A percentile compares a stretch with the other conserved stretches of the same genome.
These are phyloP conservation scores for Combretum micranthum DNA, from an alignment of 345 rosid genomes.

Conservation along the genomic window DNA sequence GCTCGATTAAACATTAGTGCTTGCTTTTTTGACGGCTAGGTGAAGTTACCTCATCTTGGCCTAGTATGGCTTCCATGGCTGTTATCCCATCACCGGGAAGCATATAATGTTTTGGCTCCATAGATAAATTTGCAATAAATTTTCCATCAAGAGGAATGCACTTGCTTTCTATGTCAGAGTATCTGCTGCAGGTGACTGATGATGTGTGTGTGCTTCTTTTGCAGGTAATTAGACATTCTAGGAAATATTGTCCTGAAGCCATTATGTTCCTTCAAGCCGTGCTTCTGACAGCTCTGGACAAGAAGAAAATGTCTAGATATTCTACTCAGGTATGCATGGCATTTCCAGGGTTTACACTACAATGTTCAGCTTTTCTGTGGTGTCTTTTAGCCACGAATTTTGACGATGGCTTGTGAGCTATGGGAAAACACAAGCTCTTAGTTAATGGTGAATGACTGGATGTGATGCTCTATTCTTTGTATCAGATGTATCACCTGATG, in stretches of 20 bases:
- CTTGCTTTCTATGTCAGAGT: not conserved
- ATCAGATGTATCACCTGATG: slow-evolving; percentile 60
- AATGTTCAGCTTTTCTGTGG: no score
- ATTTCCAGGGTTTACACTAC: not conserved
- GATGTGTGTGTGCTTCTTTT: slow-evolving; percentile 8
- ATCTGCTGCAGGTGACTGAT: not conserved
- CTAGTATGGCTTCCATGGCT: no score
- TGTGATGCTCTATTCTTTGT: slow-evolving; percentile 7
- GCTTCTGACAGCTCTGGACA: slow-evolving; percentile 49
- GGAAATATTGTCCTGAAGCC: slow-evolving; percentile 86
- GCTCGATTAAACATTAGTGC: no score
- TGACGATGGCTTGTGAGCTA: no score
- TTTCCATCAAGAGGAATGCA: not conserved
- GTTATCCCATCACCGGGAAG: no score
- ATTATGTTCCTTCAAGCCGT: slow-evolving; percentile 55
- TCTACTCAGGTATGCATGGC: slow-evolving; percentile 50
- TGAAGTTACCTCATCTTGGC: no score
- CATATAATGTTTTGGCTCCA: no score
- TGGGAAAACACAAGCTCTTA: no score
- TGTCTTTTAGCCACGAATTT: no score
- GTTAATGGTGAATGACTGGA: not conserved
- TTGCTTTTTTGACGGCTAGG: no score
- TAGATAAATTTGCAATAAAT: not conserved
- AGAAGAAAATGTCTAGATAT: slow-evolving; percentile 29
- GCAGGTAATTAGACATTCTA: slow-evolving; percentile 64